Conservation (phyloP, 2,329 filamentous ascomycete species). For the Colletotrichum sp. region DNA sequence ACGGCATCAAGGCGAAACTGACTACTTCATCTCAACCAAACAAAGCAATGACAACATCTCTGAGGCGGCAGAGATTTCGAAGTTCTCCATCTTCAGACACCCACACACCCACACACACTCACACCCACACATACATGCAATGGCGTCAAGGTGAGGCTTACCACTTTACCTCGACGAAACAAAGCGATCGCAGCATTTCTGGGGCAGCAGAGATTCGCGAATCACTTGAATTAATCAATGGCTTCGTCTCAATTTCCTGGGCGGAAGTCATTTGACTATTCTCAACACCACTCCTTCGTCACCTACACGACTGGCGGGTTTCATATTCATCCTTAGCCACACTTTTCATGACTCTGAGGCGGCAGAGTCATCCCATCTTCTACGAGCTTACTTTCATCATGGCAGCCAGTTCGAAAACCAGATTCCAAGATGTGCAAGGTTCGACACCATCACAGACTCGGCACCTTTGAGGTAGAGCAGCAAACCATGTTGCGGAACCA, state of each 20-base stretch:
- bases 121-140: rapidly evolving
- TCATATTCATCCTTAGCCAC: neutral
- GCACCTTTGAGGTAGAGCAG: neutral
- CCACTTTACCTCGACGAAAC: neutral
- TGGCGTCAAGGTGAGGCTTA: neutral
- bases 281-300: neutral
- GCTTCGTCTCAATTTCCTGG: neutral
- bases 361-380: neutral
- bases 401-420: neutral
- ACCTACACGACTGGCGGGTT: neutral
- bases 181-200: neutral
- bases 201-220: neutral
- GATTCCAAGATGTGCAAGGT: neutral
- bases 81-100: no score
- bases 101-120: neutral
- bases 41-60: no score
- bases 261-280: neutral
- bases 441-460: neutral
- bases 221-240: neutral
- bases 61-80: neutral
- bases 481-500: neutral
- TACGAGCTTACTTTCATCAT: neutral
- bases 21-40: no score
- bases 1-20: no score
- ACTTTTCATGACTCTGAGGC: neutral